phyloP scores from a whole-genome alignment of 345 rosid species.

The Salix suchowensis region DNA sequence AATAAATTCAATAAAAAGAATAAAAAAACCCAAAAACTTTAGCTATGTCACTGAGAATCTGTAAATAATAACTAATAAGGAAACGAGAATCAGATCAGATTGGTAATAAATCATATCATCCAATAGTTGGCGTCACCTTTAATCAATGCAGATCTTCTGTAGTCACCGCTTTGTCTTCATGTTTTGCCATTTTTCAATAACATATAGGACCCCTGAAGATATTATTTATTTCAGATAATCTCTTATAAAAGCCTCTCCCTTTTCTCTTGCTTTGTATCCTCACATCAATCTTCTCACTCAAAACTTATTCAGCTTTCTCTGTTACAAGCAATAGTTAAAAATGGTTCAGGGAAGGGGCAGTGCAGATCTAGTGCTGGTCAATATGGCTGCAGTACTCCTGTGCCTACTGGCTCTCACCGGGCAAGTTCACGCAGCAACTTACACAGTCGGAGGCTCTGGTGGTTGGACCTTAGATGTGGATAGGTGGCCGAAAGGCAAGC shows the following conservation, averaged over 20 bases:
- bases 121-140: too few species aligned
- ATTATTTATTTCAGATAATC: neutral
- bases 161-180: too few species aligned
- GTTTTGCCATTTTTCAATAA: too few species aligned
- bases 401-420: constrained; percentile 15
- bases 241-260: neutral
- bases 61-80: too few species aligned
- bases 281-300: neutral
- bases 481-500: constrained; percentile 46
- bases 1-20: too few species aligned
- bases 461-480: constrained; percentile 44
- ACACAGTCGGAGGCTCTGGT: constrained; percentile 36
- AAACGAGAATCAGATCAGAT: too few species aligned
- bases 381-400: neutral
- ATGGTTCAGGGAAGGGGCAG: constrained; percentile 49
- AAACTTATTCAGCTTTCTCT: neutral
- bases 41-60: too few species aligned
- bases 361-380: constrained; percentile 18
- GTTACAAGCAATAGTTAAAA: neutral
- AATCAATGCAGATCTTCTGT: too few species aligned
- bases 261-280: neutral
- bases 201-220: too few species aligned
- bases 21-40: too few species aligned
- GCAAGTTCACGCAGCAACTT: constrained; percentile 30
- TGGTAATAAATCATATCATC: too few species aligned